These are phyloP conservation scores for Plectosphaerella cucumerina DNA, from an alignment of 2,329 filamentous ascomycete species.

Conservation along the genomic window DNA sequence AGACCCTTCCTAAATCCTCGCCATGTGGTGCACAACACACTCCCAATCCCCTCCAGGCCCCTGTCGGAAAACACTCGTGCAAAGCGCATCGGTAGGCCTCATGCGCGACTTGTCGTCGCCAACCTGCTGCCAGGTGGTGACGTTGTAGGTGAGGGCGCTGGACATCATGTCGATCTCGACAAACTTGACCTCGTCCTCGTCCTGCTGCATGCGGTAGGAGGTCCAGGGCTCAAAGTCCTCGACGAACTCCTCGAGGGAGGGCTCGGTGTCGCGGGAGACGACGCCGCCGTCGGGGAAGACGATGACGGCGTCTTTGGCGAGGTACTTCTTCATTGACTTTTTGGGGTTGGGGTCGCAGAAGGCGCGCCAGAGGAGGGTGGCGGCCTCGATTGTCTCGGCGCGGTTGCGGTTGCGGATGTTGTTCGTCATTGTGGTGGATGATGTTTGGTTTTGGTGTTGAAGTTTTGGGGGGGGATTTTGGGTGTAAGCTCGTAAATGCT, in stretches of 20 bases:
- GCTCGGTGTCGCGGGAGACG: slow-evolving; percentile 25
- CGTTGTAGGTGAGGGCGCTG: slow-evolving; percentile 23
- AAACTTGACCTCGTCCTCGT: slow-evolving; percentile 30
- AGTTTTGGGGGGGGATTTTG: not conserved
- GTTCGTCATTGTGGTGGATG: not conserved
- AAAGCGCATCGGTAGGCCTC: slow-evolving; percentile 26
- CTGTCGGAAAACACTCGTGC: slow-evolving; percentile 27
- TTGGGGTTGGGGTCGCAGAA: slow-evolving; percentile 24
- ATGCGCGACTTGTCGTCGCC: slow-evolving; percentile 20
- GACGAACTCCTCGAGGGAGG: slow-evolving; percentile 24
- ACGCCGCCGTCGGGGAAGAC: slow-evolving; percentile 24
- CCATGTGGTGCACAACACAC: slow-evolving; percentile 28
- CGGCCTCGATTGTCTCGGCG: slow-evolving; percentile 28
- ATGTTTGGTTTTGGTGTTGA: not conserved
- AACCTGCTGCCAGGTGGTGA: slow-evolving; percentile 25
- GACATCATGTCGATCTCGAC: slow-evolving; percentile 33
- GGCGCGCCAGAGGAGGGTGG: slow-evolving; percentile 28
- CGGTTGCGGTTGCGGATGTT: slow-evolving; percentile 28
- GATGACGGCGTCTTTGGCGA: slow-evolving; percentile 27
- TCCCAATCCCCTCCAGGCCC: slow-evolving; percentile 28
- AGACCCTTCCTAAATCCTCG: not conserved
- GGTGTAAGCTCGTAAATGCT: not conserved
- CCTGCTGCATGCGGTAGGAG: slow-evolving; percentile 28
- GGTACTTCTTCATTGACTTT: slow-evolving; percentile 25
- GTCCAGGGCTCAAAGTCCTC: slow-evolving; percentile 30